These are phyloP conservation scores for Macroventuria anomochaeta DNA, from an alignment of 2,329 filamentous ascomycete species.

Conservation along the genomic window DNA sequence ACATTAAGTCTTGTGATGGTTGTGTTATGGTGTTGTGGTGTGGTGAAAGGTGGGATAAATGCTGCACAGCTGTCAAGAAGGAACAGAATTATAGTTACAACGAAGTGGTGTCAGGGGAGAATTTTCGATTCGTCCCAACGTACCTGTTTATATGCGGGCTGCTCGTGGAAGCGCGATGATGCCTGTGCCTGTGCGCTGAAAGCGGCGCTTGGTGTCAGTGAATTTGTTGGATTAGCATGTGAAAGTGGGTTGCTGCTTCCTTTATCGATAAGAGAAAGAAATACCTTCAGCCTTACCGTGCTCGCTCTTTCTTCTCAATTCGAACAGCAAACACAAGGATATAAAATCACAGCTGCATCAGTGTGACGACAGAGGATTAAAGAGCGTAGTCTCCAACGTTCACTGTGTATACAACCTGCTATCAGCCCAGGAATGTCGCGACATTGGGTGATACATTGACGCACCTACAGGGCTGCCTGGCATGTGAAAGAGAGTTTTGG, in stretches of 20 bases:
- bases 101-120: conserved; percentile 22
- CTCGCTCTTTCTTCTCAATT: background rate
- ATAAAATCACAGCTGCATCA: conserved; percentile 1
- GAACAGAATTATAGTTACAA: conserved; percentile 13
- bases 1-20: conserved; percentile 25
- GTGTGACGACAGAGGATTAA: conserved; percentile 10
- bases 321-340: background rate
- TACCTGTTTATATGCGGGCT: conserved; percentile 36
- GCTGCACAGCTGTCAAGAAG: conserved; percentile 14
- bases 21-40: conserved; percentile 18
- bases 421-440: conserved; percentile 18
- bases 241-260: conserved; percentile 20
- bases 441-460: conserved; percentile 26
- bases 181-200: conserved; percentile 33
- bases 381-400: background rate
- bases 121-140: conserved; percentile 14
- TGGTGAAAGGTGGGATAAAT: conserved; percentile 11
- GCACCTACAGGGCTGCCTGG: conserved; percentile 23
- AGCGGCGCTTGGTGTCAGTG: conserved; percentile 29
- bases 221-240: conserved; percentile 29
- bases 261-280: conserved; percentile 30
- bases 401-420: background rate
- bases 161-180: conserved; percentile 23
- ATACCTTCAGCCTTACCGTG: background rate
- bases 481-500: conserved; percentile 37